phyloP scores from a whole-genome alignment of 2,329 filamentous ascomycete species.

The Pseudogymnoascus sp. region DNA sequence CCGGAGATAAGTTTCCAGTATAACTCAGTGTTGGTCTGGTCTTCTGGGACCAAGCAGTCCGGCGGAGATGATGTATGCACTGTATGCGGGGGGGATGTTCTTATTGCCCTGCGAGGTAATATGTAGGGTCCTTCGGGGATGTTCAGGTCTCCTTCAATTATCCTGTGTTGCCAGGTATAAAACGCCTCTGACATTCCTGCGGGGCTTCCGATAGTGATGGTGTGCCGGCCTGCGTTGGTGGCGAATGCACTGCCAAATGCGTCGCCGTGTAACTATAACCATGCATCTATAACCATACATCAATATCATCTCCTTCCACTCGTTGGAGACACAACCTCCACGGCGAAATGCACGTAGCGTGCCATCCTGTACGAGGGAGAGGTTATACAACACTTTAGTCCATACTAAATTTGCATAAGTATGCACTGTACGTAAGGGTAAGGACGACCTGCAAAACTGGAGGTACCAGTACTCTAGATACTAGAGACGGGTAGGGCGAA shows the following conservation, averaged over 20 bases:
- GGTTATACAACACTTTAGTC: background rate
- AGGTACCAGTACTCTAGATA: background rate
- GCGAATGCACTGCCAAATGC: constrained; percentile 1
- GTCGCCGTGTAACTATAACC: constrained; percentile 6
- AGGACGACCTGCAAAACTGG: background rate
- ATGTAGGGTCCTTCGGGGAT: background rate
- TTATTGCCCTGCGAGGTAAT: background rate
- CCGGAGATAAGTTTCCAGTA: background rate
- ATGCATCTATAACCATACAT: background rate
- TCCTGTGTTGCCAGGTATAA: background rate
- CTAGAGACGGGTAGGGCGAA: background rate
- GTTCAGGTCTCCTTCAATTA: background rate
- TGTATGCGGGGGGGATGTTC: background rate
- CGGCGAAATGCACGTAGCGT: background rate
- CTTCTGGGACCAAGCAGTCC: background rate
- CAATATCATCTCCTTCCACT: background rate
- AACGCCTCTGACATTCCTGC: background rate
- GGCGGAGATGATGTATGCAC: background rate
- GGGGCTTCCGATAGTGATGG: background rate
- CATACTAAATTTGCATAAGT: background rate
- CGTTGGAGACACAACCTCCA: background rate
- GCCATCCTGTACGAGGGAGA: background rate
- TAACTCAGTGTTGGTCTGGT: background rate
- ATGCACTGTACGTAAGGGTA: background rate
- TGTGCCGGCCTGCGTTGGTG: background rate